These are phyloP conservation scores for Puccinellia tenuiflora DNA, from an alignment of 176 grass and related monocot species.

Conservation along the genomic window DNA sequence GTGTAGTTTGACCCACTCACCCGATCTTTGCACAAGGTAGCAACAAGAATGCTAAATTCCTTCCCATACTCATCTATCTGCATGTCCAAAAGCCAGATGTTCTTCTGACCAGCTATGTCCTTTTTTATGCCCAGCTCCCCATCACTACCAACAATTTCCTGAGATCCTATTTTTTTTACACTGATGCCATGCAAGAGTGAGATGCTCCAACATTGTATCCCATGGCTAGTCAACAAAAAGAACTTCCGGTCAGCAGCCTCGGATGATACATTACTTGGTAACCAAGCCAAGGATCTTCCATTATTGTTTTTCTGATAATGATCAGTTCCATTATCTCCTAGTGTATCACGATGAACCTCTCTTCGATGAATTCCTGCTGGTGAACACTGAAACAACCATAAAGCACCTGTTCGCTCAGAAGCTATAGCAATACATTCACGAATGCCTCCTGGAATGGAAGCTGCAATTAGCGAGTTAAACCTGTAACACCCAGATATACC, in stretches of 20 bases:
- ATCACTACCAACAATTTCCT: constrained; percentile 79
- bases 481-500: constrained; percentile 33
- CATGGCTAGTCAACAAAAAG: constrained; percentile 73
- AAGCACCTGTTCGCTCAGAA: constrained; percentile 48
- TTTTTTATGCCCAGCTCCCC: constrained; percentile 88
- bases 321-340: constrained; percentile 22
- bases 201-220: constrained; percentile 82
- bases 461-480: constrained; percentile 64
- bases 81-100: constrained; percentile 98
- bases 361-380: constrained; percentile 43
- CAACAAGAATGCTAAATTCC: constrained; percentile 88
- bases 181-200: constrained; percentile 37
- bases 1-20: constrained; percentile 92
- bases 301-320: constrained; percentile 44
- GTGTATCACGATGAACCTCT: constrained; percentile 40
- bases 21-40: constrained; percentile 97
- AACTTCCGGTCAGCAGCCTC: constrained; percentile 51
- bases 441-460: constrained; percentile 43
- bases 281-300: constrained; percentile 73
- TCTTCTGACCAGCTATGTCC: constrained; percentile 95
- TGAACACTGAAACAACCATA: constrained; percentile 68
- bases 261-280: constrained; percentile 42
- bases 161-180: constrained; percentile 57
- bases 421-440: constrained; percentile 63
- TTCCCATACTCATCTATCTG: constrained; percentile 74